phyloP scores from a whole-genome alignment of 73 alveolate species.

The Tetrahymena thermophila region DNA sequence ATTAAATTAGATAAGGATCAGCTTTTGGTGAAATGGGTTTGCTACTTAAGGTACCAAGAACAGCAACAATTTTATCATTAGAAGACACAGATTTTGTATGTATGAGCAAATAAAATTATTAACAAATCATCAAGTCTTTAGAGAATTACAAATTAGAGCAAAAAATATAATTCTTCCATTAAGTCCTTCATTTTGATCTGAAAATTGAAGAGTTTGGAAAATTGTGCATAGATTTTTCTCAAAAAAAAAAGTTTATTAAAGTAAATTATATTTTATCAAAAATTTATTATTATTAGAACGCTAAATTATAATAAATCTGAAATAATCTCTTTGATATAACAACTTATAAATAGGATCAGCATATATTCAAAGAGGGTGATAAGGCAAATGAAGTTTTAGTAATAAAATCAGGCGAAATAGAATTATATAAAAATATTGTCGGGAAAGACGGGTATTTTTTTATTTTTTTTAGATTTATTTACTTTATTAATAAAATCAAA shows the following conservation, averaged over 20 bases:
- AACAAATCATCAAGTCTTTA: neutral
- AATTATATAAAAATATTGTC: neutral
- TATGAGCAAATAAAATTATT: neutral
- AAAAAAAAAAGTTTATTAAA: neutral
- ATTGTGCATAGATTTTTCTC: neutral
- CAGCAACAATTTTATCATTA: neutral
- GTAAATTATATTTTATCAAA: neutral
- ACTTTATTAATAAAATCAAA: too few relatives aligned
- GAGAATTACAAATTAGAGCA: neutral
- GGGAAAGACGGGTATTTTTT: neutral
- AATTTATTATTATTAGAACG: neutral
- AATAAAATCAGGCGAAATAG: neutral
- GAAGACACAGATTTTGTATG: neutral
- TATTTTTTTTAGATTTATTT: neutral
- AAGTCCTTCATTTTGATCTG: neutral
- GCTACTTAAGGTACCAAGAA: neutral
- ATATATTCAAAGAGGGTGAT: neutral
- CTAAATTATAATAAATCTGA: neutral
- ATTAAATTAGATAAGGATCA: neutral
- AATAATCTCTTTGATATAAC: neutral
- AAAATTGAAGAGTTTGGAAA: neutral
- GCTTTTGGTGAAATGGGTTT: neutral
- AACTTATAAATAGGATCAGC: neutral
- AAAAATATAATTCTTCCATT: neutral
- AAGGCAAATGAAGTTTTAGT: neutral